phyloP scores from a whole-genome alignment of 2,329 filamentous ascomycete genomes.

The Exophiala spinifera region DNA sequence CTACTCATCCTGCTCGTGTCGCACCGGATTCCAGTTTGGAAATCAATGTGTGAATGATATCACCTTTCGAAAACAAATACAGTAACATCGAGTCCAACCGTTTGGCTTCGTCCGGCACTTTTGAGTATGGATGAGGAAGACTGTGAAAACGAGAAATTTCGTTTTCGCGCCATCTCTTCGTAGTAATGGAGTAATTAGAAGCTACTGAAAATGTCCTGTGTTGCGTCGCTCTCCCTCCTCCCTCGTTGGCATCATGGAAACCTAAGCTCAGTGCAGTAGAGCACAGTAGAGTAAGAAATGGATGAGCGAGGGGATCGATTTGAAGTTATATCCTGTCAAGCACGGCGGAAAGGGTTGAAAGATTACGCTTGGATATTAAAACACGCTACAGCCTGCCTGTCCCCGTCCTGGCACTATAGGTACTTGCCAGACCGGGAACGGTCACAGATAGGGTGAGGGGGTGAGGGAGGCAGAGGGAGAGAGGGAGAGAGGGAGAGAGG shows the following conservation, averaged over 20 bases:
- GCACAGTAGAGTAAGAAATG: neutral
- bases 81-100: neutral
- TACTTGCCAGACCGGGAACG: neutral
- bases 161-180: neutral
- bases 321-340: neutral
- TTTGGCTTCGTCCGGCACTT: neutral
- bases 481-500: neutral
- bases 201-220: neutral
- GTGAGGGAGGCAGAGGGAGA: neutral
- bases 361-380: neutral
- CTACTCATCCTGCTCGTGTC: neutral
- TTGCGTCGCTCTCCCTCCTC: neutral
- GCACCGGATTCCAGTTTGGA: neutral
- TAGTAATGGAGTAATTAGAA: neutral
- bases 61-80: no score
- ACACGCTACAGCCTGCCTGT: neutral
- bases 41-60: neutral
- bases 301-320: neutral
- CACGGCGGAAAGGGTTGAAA: neutral
- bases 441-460: neutral
- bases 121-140: neutral
- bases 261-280: neutral
- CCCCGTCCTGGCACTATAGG: neutral
- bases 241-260: neutral
- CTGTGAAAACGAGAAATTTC: neutral